Evolutionary conservation across 164 flowering plant species (phyloP), one percentile per base, ranked within the genome.

Genomic region (Brasenia schreberi): DNA sequence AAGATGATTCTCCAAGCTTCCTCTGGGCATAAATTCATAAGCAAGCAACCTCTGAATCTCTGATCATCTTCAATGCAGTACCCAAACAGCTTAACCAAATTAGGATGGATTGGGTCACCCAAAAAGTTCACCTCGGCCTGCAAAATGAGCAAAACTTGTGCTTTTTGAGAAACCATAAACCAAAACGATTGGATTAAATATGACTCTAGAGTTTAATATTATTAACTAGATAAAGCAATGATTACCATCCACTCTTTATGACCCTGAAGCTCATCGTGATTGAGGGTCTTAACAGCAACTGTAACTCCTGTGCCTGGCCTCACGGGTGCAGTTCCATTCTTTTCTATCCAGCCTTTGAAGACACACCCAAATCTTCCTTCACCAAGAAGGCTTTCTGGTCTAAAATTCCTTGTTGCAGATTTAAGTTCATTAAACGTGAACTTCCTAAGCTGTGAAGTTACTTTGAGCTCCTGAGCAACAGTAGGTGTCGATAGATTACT

Each of bases 281-380:
- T 92, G 60, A 92, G 88, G 61, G 97, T 92, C 80, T 92, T 92
- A 64, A 92, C 97, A 52, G 97, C 97, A 73, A 92, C 97, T 18
- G 97, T 89, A 70, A 89, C 92, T 61, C 97, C 97, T 18, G 95
- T 92, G 56, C 97, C 97, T 62, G 97, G 96, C 80, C 86, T 92
- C 19, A 87, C 92, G 2, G 97, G 88, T 66, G 88, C 97, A 19
- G 97, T 91, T 68, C 97, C 97, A 72, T 89, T 91, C 80, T 91
- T 96, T 83, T 91, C 97, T 63, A 91, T 86, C 97, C 97, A 91
- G 19, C 97, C 97, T 76, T 91, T 91, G 76, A 91, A 91, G 1
- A 91, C 97, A 79, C 97, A 91, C 68, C 97, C 97, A 77, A 91
- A 91, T 11, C 97, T 96, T 64, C 97, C 97, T 77, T 91, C 94